A percentile compares a stretch with the other conserved stretches of the same genome.
Evolutionary conservation across 495 filamentous ascomycete genomes (phyloP).

Genomic region (Daldinia concentrica): DNA sequence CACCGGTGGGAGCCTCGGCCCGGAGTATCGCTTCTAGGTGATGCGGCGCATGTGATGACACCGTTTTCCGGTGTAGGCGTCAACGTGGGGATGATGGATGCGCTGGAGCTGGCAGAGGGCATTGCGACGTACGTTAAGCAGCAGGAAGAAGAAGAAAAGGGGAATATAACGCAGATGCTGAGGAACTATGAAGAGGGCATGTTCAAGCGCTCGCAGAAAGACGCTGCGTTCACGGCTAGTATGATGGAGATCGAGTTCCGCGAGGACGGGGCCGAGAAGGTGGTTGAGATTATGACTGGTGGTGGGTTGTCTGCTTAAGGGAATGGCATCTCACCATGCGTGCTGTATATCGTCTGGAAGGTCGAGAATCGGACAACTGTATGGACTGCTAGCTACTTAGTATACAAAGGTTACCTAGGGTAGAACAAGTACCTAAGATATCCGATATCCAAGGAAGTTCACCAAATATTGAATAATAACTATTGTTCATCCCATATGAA

Average conservation of each 20-base stretch:
- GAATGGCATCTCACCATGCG: background rate
- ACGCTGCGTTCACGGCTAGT: slow-evolving; percentile 29
- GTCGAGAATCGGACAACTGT: background rate
- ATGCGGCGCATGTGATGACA: slow-evolving; percentile 71
- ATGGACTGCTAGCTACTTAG: background rate
- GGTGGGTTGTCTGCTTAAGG: background rate
- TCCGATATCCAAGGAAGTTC: too few species aligned
- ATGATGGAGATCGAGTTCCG: slow-evolving; percentile 31
- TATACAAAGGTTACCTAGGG: too few species aligned
- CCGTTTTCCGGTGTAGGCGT: slow-evolving; percentile 69
- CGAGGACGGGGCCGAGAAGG: slow-evolving; percentile 23
- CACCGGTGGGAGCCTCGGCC: slow-evolving; percentile 55
- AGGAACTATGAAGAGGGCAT: slow-evolving; percentile 39
- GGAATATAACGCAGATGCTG: slow-evolving; percentile 25
- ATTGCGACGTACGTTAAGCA: slow-evolving; percentile 24
- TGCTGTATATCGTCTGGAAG: background rate
- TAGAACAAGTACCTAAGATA: too few species aligned
- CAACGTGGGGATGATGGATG: slow-evolving; percentile 66
- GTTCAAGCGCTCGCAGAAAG: slow-evolving; percentile 35
- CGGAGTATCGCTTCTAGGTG: slow-evolving; percentile 64
- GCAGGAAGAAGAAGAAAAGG: background rate
- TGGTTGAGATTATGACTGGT: slow-evolving; percentile 22
- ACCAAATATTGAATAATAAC: too few species aligned
- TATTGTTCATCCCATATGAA: too few species aligned
- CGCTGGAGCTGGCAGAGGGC: slow-evolving; percentile 56